Evolutionary conservation across 1,284 basidiomycete species (phyloP).

Genomic region (Marasmius fiardii): DNA sequence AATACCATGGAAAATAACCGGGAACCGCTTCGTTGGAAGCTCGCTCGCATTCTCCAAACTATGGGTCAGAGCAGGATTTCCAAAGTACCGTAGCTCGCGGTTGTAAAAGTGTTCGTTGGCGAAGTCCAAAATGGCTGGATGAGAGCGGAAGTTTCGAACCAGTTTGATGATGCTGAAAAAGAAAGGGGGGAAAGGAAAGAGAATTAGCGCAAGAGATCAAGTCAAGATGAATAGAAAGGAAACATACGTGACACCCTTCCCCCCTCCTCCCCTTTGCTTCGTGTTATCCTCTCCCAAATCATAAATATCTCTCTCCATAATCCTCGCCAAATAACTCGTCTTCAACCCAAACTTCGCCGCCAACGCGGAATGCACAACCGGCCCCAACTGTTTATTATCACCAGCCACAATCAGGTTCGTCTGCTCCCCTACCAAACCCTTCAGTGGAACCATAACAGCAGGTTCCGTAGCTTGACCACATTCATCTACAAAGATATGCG

Average conservation of each 20-base stretch:
- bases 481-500: conserved; percentile 61
- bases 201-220: background rate
- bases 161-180: conserved; percentile 43
- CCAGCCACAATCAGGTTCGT: conserved; percentile 54
- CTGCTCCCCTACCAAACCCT: conserved; percentile 36
- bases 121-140: conserved; percentile 50
- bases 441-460: conserved; percentile 52
- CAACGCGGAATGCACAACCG: conserved; percentile 46
- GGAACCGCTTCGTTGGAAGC: conserved; percentile 28
- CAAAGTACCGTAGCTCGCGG: conserved; percentile 45
- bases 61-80: conserved; percentile 29
- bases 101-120: conserved; percentile 57
- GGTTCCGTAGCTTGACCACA: conserved; percentile 60
- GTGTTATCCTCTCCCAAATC: conserved; percentile 21
- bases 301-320: conserved; percentile 48
- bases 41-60: conserved; percentile 20
- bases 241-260: conserved; percentile 35
- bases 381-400: conserved; percentile 58
- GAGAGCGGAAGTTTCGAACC: conserved; percentile 56
- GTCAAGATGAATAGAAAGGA: background rate
- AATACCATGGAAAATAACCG: conserved; percentile 45
- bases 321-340: conserved; percentile 45
- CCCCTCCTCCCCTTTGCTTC: conserved; percentile 23
- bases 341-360: conserved; percentile 43
- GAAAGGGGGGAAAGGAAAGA: background rate